Base-by-base conservation (phyloP, 176 grass and related monocot genomes). In the Saccharum spontaneum region DNA sequence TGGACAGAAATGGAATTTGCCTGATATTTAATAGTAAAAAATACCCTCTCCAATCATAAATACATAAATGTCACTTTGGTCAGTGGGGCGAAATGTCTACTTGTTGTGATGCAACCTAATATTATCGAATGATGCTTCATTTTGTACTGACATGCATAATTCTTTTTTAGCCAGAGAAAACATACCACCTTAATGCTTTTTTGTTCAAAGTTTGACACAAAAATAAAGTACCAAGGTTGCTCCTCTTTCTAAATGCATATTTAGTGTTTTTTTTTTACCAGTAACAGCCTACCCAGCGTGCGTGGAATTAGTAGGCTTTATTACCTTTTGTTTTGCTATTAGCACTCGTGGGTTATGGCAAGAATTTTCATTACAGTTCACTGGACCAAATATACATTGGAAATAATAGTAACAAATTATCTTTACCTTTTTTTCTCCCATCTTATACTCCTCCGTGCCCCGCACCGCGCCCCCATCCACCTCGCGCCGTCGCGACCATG, bases 161-260 rank as follows among this genome's bases (percentile, higher is more conserved):
- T 44, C 55, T 40, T 84, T 84, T 84, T 57, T 73, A 88, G 68
- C 13, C 26, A 67, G 81, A 84, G 20, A 83, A 79, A 55, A 33
- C 67, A 44, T 57, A 67, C 40, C 14, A 3, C 54, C 15, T 33
- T 34, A 34, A 34, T 34, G 1, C 1, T 34, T 34, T 34, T 34
- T 34, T 34, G 34, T 34, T 34, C 34, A 34, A 34, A 34, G 34
- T 34, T 34, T 34, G 34, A 34, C 34, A 34, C 34, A 34, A 34
- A 34, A 34, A 34, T n/a, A 34, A 34, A 34, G 34, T 34, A 34
- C 28, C 28, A 28, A 28, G 28, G 28, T 28, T 28, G 28, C 28
- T 28, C 28, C 28, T 28, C 28, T 28, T 28, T 28, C 28, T 28
- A 28, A 28, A 28, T 28, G 28, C 28, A 28, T 28, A 28, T 28